Evolutionary conservation across 805 yeast species (phyloP).

Genomic region (Metschnikowia reukaufii): DNA sequence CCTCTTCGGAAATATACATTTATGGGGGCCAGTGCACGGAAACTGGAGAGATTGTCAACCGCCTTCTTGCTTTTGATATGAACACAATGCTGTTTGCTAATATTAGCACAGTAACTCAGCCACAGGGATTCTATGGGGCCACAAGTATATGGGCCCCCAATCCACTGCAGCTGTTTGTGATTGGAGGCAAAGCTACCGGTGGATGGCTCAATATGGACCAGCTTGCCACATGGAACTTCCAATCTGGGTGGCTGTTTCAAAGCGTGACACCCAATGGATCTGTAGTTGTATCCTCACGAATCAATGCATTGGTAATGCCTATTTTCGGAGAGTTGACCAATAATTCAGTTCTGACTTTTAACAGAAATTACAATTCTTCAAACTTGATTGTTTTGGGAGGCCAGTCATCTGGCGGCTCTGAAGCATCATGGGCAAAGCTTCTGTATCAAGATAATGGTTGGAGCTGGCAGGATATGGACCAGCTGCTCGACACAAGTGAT

Average conservation of each 20-base stretch:
- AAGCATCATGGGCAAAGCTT: constrained; percentile 46
- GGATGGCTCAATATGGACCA: constrained; percentile 78
- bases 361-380: constrained; percentile 33
- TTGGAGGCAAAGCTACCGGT: constrained; percentile 62
- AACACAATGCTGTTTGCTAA: constrained; percentile 31
- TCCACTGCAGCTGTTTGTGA: constrained; percentile 48
- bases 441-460: constrained; percentile 30
- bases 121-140: constrained; percentile 57
- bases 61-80: constrained; percentile 49
- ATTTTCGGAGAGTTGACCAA: constrained; percentile 37
- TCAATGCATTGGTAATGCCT: constrained; percentile 54
- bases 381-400: constrained; percentile 66
- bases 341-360: constrained; percentile 27
- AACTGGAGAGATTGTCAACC: constrained; percentile 30
- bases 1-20: constrained; percentile 43
- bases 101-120: constrained; percentile 50
- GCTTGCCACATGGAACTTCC: constrained; percentile 69
- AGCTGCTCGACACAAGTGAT: constrained; percentile 21
- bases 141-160: constrained; percentile 44
- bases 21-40: constrained; percentile 50
- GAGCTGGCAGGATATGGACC: constrained; percentile 37
- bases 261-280: constrained; percentile 22
- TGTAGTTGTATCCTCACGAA: constrained; percentile 50
- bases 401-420: constrained; percentile 31
- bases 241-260: constrained; percentile 64